Base-by-base conservation (phyloP, 2,329 filamentous ascomycete genomes). In the Phyllachora maydis region DNA sequence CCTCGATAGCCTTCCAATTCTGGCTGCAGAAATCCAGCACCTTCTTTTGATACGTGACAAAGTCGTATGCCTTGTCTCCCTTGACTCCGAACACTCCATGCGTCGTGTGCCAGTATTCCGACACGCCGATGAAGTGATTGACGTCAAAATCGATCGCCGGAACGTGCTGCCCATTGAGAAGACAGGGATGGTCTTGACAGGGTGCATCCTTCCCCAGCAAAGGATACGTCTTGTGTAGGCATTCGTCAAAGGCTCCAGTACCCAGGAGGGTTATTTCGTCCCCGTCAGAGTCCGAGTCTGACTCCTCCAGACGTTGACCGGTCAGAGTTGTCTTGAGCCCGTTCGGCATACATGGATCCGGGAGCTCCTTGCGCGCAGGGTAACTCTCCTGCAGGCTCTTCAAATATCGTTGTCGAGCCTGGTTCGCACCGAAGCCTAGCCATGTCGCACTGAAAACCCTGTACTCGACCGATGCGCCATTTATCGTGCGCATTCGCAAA, bases 101-200 rank as follows among this genome's bases (percentile, higher is more conserved):
- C 0, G 88, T 98, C 0, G 85, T 91, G 45, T 98, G 88, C 85
- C 88, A 98, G 48, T 91, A 98, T 42, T 98, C 88, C 1, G 85
- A 95, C 4, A 98, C 85, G 8, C 88, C 88, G 14, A 98, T 73
- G 39, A 98, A 98, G 44, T 93, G 90, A 38, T 98, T 98, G 17
- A 95, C 72, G 31, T 88, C 74, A 40, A 95, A 98, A 43, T 98
- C 88, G 32, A 98, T 93, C 4, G 81, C 78, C 2, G 88, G 88
- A 1, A 88, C 82, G 41, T 95, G 82, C 32, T 85, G 70, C 1
- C 88, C 83, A 36, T 93, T 79, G 18, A 98, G 57, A 16, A 98
- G 54, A 45, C 88, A 98, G 0, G 90, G 88, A 14, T 72, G 50
- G 38, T 92, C 75, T 4, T 65, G 51, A 40, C 88, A 98, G 1